phyloP scores from a whole-genome alignment of 2,329 filamentous ascomycete species.

The Fusarium graminum region DNA sequence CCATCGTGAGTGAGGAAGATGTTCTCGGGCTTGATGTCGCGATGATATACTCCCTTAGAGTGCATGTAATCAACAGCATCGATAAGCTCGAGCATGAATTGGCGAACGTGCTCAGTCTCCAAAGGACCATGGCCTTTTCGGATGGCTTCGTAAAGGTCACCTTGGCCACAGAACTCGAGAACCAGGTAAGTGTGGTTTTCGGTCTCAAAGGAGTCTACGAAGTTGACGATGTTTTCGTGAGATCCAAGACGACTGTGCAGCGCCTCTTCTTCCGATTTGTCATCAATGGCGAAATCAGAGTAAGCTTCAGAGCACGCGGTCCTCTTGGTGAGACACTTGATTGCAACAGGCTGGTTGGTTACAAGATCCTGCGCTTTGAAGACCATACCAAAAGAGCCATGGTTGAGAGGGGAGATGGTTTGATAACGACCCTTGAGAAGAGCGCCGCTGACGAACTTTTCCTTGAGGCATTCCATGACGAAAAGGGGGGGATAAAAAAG shows the following conservation, averaged over 20 bases:
- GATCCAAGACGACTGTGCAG: constrained; percentile 83
- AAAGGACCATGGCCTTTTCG: constrained; percentile 87
- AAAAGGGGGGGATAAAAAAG: constrained; percentile 31
- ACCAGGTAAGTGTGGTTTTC: constrained; percentile 91
- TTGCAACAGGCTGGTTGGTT: constrained; percentile 85
- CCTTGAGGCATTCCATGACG: constrained; percentile 85
- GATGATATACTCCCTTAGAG: constrained; percentile 90
- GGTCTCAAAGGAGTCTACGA: constrained; percentile 92
- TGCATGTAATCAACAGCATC: constrained; percentile 93
- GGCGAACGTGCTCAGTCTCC: constrained; percentile 95
- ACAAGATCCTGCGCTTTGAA: constrained; percentile 87
- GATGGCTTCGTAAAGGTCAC: constrained; percentile 97
- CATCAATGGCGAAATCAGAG: constrained; percentile 79
- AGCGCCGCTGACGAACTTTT: constrained; percentile 82
- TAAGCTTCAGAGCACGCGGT: constrained; percentile 70
- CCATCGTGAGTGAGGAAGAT: constrained; percentile 92
- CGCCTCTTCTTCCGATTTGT: constrained; percentile 82
- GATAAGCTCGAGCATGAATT: constrained; percentile 96
- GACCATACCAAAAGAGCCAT: constrained; percentile 99
- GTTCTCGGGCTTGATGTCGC: constrained; percentile 99
- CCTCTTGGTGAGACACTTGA: constrained; percentile 95
- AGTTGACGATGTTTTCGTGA: constrained; percentile 94
- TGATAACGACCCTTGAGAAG: constrained; percentile 90
- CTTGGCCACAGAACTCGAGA: constrained; percentile 93
- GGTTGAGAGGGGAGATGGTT: constrained; percentile 94